Percentiles rank a stretch among this genome's conserved stretches.
Evolutionary conservation across 192 early-diverging fungal genomes (phyloP).

Genomic region (Backusella sp.): DNA sequence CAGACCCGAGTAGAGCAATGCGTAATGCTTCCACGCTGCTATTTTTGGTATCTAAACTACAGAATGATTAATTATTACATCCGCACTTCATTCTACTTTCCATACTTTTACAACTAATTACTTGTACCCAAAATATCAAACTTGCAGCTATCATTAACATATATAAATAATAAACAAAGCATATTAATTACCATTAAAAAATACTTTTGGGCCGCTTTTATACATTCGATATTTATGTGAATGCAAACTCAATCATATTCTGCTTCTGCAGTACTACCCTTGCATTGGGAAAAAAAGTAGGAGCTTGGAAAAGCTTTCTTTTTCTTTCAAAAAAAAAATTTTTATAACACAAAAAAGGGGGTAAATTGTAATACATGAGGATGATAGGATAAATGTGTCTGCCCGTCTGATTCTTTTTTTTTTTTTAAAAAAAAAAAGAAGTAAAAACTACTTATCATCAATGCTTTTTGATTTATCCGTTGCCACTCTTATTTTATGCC

Average conservation of each 20-base stretch:
- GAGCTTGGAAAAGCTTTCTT: not conserved
- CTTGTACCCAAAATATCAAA: not conserved
- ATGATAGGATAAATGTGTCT: too few relatives aligned
- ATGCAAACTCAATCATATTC: constrained; percentile 1
- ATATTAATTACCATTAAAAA: not conserved
- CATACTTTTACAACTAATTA: not conserved
- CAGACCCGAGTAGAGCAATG: constrained; percentile 1
- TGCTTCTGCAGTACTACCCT: constrained; percentile 4
- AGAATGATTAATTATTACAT: not conserved
- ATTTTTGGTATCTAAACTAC: constrained; percentile 8
- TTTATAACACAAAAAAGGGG: not conserved
- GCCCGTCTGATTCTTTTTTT: too few relatives aligned
- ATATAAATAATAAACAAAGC: not conserved
- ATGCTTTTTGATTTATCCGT: not conserved
- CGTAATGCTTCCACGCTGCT: constrained; percentile 2
- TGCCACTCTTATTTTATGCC: too few relatives aligned
- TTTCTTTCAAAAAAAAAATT: not conserved
- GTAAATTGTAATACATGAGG: too few relatives aligned
- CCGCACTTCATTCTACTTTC: not conserved
- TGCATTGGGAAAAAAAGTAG: constrained; percentile 1
- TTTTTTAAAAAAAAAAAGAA: not conserved
- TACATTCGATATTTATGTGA: not conserved
- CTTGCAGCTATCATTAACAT: not conserved
- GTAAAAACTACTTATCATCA: not conserved
- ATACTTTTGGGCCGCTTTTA: not conserved